Evolutionary conservation across 225 moss, liverwort and hornwort species (phyloP), one percentile per base, ranked within the genome.

Genomic region (Climacium dendroides): DNA sequence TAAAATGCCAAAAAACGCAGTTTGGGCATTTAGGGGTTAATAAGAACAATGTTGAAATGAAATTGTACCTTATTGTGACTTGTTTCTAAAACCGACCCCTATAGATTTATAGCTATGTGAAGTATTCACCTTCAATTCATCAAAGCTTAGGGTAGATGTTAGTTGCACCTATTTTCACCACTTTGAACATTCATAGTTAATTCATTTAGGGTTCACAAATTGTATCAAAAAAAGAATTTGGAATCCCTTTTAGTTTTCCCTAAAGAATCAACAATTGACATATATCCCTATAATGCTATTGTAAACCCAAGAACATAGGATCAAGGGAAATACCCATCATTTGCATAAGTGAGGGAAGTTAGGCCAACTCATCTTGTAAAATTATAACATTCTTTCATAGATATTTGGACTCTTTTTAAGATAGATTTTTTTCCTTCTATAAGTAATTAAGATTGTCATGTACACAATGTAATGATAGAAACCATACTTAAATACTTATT

Each of bases 21-120:
- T n/a, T n/a, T n/a, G n/a, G n/a, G n/a, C n/a, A n/a, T n/a, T n/a
- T n/a, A n/a, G n/a, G n/a, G n/a, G n/a, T n/a, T n/a, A n/a, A 66
- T 13, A 67, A 23, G 1, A 37, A 37, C 2, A 23, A 67, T 11
- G 11, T 6, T 22, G 6, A n/a, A 11, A n/a, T n/a, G 11, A 6
- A 69, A 39, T 12, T 69, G 24, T 24, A 23, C 39, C 7, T n/a
- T 3, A 4, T 39, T 39, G 13, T 13, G 7, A 69, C 39, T 39
- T 69, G 19, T n/a, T 66, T 66, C 11, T 19, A 20, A n/a, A 64
- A 19, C 34, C 34, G 35, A 9, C 3, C 9, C 20, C 20, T 66
- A 66, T 0, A 66, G 0, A 20, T n/a, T n/a, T 6, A n/a, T 4
- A 0, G 2, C 66, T n/a, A 66, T n/a, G 0, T 6, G 1, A 66